Evolutionary conservation across 345 rosid genomes (phyloP).

Genomic region (Eucalyptus guilfoylei): DNA sequence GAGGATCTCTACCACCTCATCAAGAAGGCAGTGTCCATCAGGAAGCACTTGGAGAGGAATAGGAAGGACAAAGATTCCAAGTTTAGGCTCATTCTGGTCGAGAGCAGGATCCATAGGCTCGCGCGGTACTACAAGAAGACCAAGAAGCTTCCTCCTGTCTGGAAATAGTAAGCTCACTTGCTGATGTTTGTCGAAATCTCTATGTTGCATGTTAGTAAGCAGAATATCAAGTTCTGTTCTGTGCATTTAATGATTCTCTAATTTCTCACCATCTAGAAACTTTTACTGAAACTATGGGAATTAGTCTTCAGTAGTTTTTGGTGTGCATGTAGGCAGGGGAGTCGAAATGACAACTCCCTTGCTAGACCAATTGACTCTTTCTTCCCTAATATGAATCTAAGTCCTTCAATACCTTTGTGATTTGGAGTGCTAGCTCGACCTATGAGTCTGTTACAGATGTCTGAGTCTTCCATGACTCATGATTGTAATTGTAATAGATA

Average conservation of each 20-base stretch:
- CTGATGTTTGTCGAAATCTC: neutral
- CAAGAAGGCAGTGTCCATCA: slow-evolving; percentile 44
- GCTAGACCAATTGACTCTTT: neutral
- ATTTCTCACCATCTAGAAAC: neutral
- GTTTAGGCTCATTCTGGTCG: slow-evolving; percentile 36
- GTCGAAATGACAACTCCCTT: neutral
- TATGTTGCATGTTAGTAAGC: neutral
- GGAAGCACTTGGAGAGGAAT: slow-evolving; percentile 45
- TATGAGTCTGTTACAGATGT: neutral
- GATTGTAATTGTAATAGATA: neutral
- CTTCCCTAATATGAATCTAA: neutral
- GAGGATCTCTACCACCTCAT: slow-evolving; percentile 42
- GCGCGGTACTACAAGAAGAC: slow-evolving; percentile 19
- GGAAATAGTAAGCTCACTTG: slow-evolving; percentile 6
- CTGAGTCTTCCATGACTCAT: neutral
- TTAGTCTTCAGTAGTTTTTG: neutral
- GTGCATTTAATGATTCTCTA: neutral
- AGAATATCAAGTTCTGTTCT: neutral
- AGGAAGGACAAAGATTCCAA: slow-evolving; percentile 20
- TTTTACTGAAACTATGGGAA: neutral
- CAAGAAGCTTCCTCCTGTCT: slow-evolving; percentile 16
- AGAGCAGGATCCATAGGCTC: slow-evolving; percentile 41
- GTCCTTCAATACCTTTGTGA: neutral
- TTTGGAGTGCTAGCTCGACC: neutral
- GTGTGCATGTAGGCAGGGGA: neutral